These are phyloP conservation scores for Rutstroemia sp. DNA, from an alignment of 2,329 filamentous ascomycete species.

Conservation along the genomic window DNA sequence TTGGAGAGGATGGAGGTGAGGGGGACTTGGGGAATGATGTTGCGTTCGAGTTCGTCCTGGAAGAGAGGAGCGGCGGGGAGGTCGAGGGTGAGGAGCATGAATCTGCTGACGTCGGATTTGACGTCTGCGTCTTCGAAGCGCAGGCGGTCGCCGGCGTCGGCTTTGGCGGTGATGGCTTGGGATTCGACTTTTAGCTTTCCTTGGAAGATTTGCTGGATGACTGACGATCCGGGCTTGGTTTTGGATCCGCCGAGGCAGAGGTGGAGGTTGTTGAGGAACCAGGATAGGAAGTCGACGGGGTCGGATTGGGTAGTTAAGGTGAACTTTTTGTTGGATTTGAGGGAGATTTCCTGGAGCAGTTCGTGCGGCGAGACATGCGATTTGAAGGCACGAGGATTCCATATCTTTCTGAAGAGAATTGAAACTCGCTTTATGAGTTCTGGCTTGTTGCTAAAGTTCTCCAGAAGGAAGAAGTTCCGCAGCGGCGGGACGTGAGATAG, in stretches of 20 bases:
- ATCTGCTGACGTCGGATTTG: conserved; percentile 68
- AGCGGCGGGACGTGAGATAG: conserved; percentile 84
- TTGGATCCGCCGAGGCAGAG: conserved; percentile 85
- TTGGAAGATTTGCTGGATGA: conserved; percentile 90
- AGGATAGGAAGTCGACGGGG: conserved; percentile 91
- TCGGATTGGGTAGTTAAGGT: conserved; percentile 86
- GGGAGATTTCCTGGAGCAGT: conserved; percentile 85
- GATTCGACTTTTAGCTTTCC: conserved; percentile 87
- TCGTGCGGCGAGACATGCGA: conserved; percentile 96
- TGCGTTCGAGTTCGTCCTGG: conserved; percentile 88
- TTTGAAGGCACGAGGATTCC: conserved; percentile 96
- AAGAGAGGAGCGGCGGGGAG: conserved; percentile 88
- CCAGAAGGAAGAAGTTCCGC: conserved; percentile 85
- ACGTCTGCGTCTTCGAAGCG: conserved; percentile 89
- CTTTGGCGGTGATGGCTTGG: conserved; percentile 85
- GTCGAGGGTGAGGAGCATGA: conserved; percentile 88
- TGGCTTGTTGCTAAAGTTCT: conserved; percentile 65
- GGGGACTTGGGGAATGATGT: conserved; percentile 91
- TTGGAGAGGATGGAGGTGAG: conserved; percentile 79
- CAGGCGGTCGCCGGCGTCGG: conserved; percentile 77
- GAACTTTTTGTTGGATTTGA: conserved; percentile 87
- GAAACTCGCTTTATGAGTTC: conserved; percentile 85
- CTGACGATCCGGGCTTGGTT: conserved; percentile 74
- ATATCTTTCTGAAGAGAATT: conserved; percentile 90
- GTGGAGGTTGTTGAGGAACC: conserved; percentile 96